Evolutionary conservation across 345 rosid genomes (phyloP).

Genomic region (Turnera subulata): DNA sequence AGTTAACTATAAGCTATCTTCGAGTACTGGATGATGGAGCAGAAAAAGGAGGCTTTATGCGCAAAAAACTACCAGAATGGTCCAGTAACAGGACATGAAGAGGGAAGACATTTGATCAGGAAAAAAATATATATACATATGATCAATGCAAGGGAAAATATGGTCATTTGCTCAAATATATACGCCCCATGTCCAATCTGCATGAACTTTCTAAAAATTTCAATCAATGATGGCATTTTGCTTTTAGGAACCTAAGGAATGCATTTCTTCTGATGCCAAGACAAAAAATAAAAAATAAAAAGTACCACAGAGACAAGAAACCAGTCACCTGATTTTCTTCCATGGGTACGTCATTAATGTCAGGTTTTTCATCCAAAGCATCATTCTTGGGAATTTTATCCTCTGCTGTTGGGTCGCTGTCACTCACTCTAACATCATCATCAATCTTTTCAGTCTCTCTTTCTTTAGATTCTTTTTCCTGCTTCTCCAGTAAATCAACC

Average conservation of each 20-base stretch:
- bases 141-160: too few relatives aligned
- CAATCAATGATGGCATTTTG: not conserved
- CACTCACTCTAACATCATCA: conserved; percentile 49
- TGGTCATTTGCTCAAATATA: too few relatives aligned
- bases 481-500: conserved; percentile 74
- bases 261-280: not conserved
- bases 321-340: conserved; percentile 64
- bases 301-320: not conserved
- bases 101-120: too few relatives aligned
- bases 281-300: not conserved
- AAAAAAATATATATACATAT: too few relatives aligned
- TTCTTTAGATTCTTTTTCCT: conserved; percentile 49
- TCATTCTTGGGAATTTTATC: conserved; percentile 36
- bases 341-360: conserved; percentile 67
- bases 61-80: too few relatives aligned
- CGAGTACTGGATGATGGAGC: too few relatives aligned
- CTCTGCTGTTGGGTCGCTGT: conserved; percentile 28
- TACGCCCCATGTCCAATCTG: too few relatives aligned
- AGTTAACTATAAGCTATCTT: too few relatives aligned
- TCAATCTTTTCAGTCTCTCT: conserved; percentile 54
- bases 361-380: conserved; percentile 62
- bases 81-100: too few relatives aligned
- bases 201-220: conserved; percentile 4
- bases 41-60: too few relatives aligned
- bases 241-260: not conserved